These are phyloP conservation scores for Flaveria ramosissima DNA, from an alignment of 129 eudicot species.

Conservation along the genomic window DNA sequence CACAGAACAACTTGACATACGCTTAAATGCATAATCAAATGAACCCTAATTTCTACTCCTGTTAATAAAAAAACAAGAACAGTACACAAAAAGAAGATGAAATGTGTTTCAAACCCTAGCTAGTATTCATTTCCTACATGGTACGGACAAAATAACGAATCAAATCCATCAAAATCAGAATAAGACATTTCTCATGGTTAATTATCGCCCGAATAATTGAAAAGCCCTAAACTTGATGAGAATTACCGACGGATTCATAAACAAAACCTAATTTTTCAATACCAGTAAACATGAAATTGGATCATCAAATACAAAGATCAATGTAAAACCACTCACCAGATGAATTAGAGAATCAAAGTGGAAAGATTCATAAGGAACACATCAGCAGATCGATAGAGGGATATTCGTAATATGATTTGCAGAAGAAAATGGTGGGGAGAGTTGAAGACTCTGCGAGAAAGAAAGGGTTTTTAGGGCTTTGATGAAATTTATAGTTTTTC, in stretches of 20 bases:
- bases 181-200: neutral
- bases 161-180: neutral
- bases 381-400: slow-evolving; percentile 22
- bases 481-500: slow-evolving; percentile 37
- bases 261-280: slow-evolving; percentile 23
- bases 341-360: neutral
- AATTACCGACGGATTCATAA: slow-evolving; percentile 16
- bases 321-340: slow-evolving; percentile 32
- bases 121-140: neutral
- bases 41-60: neutral
- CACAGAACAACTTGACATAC: neutral
- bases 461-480: slow-evolving; percentile 38
- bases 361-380: slow-evolving; percentile 8
- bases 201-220: neutral
- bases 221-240: neutral
- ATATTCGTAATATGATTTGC: slow-evolving; percentile 13
- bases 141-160: slow-evolving; percentile 10
- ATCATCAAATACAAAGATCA: neutral
- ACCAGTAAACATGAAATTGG: neutral
- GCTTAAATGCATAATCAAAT: neutral
- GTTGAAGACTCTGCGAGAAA: slow-evolving; percentile 16
- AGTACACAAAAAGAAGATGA: neutral
- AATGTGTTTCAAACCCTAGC: slow-evolving; percentile 29
- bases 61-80: neutral
- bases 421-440: slow-evolving; percentile 16